Evolutionary conservation across 1,284 basidiomycete genomes (phyloP).

Genomic region (Taiwanofungus camphoratus): DNA sequence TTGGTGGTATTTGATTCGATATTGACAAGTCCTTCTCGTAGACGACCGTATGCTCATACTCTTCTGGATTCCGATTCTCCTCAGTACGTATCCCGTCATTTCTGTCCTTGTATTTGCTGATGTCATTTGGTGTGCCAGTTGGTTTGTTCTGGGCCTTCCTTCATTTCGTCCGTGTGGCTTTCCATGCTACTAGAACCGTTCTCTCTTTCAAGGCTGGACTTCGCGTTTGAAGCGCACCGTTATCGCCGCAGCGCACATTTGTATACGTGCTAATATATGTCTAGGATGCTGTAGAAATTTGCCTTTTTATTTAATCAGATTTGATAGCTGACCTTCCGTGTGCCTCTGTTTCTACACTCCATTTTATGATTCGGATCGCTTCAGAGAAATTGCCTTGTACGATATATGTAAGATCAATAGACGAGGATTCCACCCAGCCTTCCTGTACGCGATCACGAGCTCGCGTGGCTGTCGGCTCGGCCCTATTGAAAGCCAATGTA

Average conservation of each 20-base stretch:
- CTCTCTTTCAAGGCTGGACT: conserved; percentile 42
- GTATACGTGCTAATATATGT: neutral
- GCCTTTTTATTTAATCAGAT: neutral
- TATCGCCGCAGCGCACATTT: conserved; percentile 2
- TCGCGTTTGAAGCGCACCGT: conserved; percentile 26
- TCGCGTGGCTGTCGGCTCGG: no score
- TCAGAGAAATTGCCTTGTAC: no score
- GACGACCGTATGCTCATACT: conserved; percentile 90
- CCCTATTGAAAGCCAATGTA: no score
- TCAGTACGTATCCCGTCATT: conserved; percentile 46
- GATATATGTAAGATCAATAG: no score
- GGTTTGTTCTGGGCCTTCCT: conserved; percentile 64
- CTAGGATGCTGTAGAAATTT: neutral
- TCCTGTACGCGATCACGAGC: no score
- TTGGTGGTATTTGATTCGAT: conserved; percentile 4
- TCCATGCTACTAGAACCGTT: conserved; percentile 47
- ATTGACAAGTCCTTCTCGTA: conserved; percentile 25
- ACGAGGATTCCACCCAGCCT: no score
- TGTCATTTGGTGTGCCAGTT: conserved; percentile 34
- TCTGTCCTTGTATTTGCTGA: conserved; percentile 2
- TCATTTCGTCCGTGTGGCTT: conserved; percentile 49
- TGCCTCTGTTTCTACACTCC: neutral
- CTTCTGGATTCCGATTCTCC: conserved; percentile 91
- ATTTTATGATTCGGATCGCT: neutral
- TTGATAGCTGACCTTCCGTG: neutral